These are phyloP conservation scores for Gynostemma pentaphyllum DNA, from an alignment of 306 rosid species.

Conservation along the genomic window DNA sequence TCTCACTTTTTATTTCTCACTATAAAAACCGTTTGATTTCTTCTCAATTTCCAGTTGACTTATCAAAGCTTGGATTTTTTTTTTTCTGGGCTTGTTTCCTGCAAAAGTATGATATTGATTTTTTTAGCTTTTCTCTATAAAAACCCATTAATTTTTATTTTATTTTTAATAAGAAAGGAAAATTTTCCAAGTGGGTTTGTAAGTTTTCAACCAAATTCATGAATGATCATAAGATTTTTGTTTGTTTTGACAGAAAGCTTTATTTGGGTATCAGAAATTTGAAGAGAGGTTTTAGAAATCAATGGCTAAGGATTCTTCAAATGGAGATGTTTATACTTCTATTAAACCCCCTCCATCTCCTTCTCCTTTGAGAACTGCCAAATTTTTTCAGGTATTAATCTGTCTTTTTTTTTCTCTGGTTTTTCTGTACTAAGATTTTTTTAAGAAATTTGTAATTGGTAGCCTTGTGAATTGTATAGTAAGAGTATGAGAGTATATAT, in stretches of 20 bases:
- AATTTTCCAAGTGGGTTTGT: not conserved
- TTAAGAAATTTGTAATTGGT: too few species aligned
- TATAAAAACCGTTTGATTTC: not conserved
- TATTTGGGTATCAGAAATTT: constrained; percentile 17
- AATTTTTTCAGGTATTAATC: constrained; percentile 40
- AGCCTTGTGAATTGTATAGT: too few species aligned
- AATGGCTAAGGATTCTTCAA: constrained; percentile 40
- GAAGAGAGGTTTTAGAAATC: constrained; percentile 13
- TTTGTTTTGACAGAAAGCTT: too few species aligned
- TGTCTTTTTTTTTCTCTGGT: not conserved
- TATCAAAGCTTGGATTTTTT: not conserved
- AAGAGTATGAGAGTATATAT: too few species aligned
- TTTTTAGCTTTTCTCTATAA: not conserved
- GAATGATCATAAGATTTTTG: not conserved
- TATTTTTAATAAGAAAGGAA: not conserved
- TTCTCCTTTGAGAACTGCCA: constrained; percentile 42
- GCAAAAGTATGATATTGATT: not conserved
- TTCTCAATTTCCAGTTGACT: not conserved
- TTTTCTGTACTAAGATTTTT: too few species aligned
- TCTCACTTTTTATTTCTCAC: not conserved
- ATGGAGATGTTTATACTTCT: constrained; percentile 27
- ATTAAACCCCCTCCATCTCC: constrained; percentile 42
- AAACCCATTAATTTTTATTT: not conserved
- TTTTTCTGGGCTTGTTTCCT: not conserved
- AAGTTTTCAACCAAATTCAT: constrained; percentile 1